A percentile compares a stretch with the other conserved stretches of the same genome.
Evolutionary conservation across 2,329 filamentous ascomycete species (phyloP).

Genomic region (Lasiodiplodia citricola): DNA sequence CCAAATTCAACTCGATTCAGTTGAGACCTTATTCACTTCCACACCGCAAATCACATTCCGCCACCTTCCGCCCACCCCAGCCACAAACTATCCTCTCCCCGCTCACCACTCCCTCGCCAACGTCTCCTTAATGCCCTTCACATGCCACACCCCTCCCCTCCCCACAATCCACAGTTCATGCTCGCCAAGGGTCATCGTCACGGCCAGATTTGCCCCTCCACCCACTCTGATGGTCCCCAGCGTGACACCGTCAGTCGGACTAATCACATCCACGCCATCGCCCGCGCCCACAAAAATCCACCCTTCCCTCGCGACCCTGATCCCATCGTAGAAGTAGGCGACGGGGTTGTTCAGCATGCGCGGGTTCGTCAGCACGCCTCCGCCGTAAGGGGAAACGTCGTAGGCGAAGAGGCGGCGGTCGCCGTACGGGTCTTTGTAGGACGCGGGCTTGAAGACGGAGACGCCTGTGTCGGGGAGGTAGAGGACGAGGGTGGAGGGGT

Average conservation of each 20-base stretch:
- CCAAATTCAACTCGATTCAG: too few relatives aligned
- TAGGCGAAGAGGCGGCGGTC: constrained; percentile 28
- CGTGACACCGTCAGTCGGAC: constrained; percentile 28
- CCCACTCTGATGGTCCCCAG: constrained; percentile 30
- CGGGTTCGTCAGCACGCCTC: constrained; percentile 26
- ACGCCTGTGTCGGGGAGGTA: background rate
- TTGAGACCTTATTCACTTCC: too few relatives aligned
- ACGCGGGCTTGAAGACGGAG: background rate
- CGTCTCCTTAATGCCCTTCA: constrained; percentile 17
- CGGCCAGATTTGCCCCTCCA: constrained; percentile 29
- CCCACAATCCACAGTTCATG: constrained; percentile 30
- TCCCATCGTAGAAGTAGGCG: constrained; percentile 28
- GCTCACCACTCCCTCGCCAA: constrained; percentile 7
- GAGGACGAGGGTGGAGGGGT: background rate
- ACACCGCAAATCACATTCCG: background rate
- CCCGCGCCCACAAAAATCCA: constrained; percentile 29
- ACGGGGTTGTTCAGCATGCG: constrained; percentile 30
- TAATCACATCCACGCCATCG: constrained; percentile 30
- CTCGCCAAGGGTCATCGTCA: constrained; percentile 26
- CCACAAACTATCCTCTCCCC: background rate
- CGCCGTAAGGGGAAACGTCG: background rate
- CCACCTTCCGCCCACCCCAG: background rate
- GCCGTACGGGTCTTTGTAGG: constrained; percentile 27
- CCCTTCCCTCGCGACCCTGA: constrained; percentile 27
- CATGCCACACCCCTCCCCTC: constrained; percentile 29